Evolutionary conservation across 306 rosid species (phyloP).

Genomic region (Rosa rugosa): DNA sequence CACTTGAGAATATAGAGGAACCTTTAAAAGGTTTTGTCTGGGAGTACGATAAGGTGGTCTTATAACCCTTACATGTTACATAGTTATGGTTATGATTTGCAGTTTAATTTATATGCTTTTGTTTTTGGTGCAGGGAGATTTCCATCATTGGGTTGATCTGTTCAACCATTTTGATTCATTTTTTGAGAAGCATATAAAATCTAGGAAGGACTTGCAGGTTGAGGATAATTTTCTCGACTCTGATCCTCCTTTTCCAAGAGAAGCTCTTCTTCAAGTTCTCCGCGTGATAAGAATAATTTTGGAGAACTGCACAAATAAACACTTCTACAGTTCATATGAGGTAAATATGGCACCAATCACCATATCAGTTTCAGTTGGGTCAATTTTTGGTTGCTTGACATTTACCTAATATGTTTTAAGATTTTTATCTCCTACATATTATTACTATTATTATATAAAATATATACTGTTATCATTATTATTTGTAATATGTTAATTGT

Average conservation of each 20-base stretch:
- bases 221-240: constrained; percentile 69
- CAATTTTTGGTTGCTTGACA: constrained; percentile 4
- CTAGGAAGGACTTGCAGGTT: constrained; percentile 90
- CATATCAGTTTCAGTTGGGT: background rate
- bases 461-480: too few species aligned
- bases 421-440: background rate
- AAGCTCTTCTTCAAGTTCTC: constrained; percentile 89
- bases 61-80: constrained; percentile 26
- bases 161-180: constrained; percentile 94
- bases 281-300: constrained; percentile 81
- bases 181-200: constrained; percentile 89
- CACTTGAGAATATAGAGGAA: constrained; percentile 83
- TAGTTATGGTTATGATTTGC: constrained; percentile 24
- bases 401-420: background rate
- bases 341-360: constrained; percentile 33
- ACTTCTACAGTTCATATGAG: constrained; percentile 94
- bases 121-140: constrained; percentile 80
- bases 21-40: constrained; percentile 76
- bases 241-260: constrained; percentile 91
- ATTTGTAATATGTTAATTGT: background rate
- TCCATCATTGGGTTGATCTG: constrained; percentile 99
- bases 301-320: constrained; percentile 97
- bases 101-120: constrained; percentile 34
- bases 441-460: background rate
- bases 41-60: constrained; percentile 92